These are phyloP conservation scores for Phaeosphaeriaceae sp. DNA, from an alignment of 2,329 filamentous ascomycete species.

Conservation along the genomic window DNA sequence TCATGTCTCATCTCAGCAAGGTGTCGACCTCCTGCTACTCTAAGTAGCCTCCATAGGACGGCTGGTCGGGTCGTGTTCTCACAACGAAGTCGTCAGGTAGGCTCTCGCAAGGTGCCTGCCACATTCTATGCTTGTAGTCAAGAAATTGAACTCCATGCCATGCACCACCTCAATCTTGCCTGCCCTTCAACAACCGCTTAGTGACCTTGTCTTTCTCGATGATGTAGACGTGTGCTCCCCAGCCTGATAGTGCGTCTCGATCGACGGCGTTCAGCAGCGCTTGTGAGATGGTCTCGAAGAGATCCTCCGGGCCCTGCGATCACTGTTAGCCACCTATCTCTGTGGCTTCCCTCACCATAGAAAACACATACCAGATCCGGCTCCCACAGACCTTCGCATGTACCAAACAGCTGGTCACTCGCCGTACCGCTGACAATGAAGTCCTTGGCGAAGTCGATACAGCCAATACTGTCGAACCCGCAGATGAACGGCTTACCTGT, in stretches of 20 bases:
- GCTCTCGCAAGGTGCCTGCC: background rate
- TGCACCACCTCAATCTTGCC: constrained; percentile 71
- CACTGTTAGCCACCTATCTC: background rate
- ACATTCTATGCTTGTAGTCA: constrained; percentile 16
- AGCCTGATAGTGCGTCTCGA: constrained; percentile 93
- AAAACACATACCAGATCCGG: constrained; percentile 76
- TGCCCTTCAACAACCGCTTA: constrained; percentile 96
- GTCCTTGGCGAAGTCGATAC: constrained; percentile 99
- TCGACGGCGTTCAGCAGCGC: constrained; percentile 94
- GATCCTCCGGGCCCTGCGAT: constrained; percentile 80
- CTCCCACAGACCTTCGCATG: constrained; percentile 98
- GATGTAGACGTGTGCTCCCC: constrained; percentile 99
- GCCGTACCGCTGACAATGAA: constrained; percentile 98
- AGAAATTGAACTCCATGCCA: constrained; percentile 14
- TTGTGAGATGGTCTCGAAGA: constrained; percentile 98
- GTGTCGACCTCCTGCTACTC: background rate
- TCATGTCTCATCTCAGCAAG: background rate
- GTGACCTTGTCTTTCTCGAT: constrained; percentile 99
- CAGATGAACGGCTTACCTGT: constrained; percentile 97
- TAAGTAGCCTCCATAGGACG: background rate
- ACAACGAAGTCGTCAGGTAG: constrained; percentile 13
- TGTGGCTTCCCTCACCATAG: constrained; percentile 17
- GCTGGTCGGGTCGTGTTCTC: constrained; percentile 3
- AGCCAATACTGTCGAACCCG: constrained; percentile 98
- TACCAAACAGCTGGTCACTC: constrained; percentile 97